Evolutionary conservation across 1,284 basidiomycete genomes (phyloP), one percentile per base, ranked within the genome.

Genomic region (Pholiota adiposa): DNA sequence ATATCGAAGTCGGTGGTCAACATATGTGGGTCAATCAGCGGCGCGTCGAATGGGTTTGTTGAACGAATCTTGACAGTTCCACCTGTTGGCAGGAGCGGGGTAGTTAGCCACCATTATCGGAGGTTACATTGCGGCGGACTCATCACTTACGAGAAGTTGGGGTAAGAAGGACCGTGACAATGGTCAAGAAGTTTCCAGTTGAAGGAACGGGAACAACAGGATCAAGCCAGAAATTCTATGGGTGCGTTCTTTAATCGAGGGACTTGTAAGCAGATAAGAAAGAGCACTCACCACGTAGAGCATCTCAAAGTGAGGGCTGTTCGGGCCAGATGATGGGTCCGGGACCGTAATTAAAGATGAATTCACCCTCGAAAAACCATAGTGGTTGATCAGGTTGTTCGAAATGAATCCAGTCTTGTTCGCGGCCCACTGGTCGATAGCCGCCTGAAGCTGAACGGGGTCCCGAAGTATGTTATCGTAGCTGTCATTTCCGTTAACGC

Each of bases 251-350:
- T 18, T n/a, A 38, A 27, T 29, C 7, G 16, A 23, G 3, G 25
- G 4, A 41, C 2, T 11, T 31, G 1, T n/a, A 12, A 3, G 18
- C 3, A 33, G 6, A 34, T n/a, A 34, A 36, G n/a, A n/a, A 36
- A 8, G 3, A 36, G 11, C 44, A 63, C 72, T 56, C 56, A 75
- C 75, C n/a, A 50, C 53, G 27, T 72, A 63, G 3, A 67, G 55
- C 12, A 75, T 57, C 54, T 76, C 71, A 44, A 70, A 71, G 61
- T 73, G 71, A 5, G 69, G 67, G 3, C 72, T 61, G 27, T 69
- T 64, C 0, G 70, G 70, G 0, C 79, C 79, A 9, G 75, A 66
- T 29, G 77, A 66, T 2, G 78, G 77, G 60, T 81, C 78, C 4
- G 51, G 41, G 16, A 61, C 61, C 2, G 67, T 36, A 58, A 79